Conservation (phyloP, 352 stramenopile species). For the Phytophthora sansomeana region DNA sequence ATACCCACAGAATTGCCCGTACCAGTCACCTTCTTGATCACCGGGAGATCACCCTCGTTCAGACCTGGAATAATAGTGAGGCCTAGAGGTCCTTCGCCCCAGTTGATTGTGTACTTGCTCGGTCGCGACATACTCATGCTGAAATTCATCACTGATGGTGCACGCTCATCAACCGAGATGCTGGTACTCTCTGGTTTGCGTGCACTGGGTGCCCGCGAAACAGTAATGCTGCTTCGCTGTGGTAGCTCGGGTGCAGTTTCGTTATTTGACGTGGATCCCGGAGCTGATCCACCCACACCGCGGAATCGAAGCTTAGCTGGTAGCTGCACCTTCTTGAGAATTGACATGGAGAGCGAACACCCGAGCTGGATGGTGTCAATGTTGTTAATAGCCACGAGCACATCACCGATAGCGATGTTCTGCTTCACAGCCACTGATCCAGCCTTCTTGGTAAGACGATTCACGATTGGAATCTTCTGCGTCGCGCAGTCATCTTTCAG, state of each 20-base stretch:
- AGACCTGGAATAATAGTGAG: constrained; percentile 88
- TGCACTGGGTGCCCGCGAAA: constrained; percentile 33
- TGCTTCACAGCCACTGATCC: constrained; percentile 89
- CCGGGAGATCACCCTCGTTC: constrained; percentile 77
- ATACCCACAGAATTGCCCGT: constrained; percentile 83
- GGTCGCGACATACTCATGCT: constrained; percentile 68
- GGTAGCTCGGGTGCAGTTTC: constrained; percentile 20
- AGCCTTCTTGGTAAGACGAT: constrained; percentile 87
- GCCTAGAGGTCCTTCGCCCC: constrained; percentile 80
- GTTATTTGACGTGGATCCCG: constrained; percentile 29
- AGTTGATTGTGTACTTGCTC: constrained; percentile 79
- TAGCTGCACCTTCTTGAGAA: constrained; percentile 89
- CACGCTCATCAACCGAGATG: constrained; percentile 28
- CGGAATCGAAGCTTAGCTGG: constrained; percentile 87
- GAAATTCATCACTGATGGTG: constrained; percentile 47
- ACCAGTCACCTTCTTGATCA: constrained; percentile 91
- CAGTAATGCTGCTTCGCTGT: constrained; percentile 31
- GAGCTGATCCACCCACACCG: constrained; percentile 70
- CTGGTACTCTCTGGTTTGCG: constrained; percentile 27
- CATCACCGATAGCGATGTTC: constrained; percentile 88
- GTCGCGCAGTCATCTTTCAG: constrained; percentile 87
- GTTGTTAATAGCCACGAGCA: constrained; percentile 91
- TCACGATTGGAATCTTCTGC: constrained; percentile 89
- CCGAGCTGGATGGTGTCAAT: constrained; percentile 90
- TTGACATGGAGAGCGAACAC: constrained; percentile 89